Evolutionary conservation across 163 green algal genomes (phyloP), one percentile per base, ranked within the genome.

Genomic region (Chloromonas sp.): DNA sequence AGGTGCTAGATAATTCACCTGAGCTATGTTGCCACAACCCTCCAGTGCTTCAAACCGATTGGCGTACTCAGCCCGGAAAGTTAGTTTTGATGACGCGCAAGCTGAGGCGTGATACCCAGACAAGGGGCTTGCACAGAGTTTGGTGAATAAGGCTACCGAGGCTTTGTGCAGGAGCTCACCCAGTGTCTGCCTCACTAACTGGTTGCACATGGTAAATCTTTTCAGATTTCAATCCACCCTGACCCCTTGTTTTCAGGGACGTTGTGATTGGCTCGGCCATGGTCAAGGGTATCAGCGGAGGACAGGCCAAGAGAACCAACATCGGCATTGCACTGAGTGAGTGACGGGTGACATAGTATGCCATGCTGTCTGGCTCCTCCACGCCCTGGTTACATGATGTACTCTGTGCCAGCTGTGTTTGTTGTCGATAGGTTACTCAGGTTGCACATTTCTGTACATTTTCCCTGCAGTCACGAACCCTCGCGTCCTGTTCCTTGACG

Each of bases 301-400:
- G 91, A 13, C 91, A 95, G 85, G 88, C 92, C 71, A 94, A 94
- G 88, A 88, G 91, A n/a, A 91, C 89, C 58, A 94, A 94, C 90
- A 94, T 95, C 78, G 91, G 89, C 86, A 89, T 92, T 79, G 82
- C 86, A 0, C 87, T 87, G 3, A 83, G 36, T 36, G 36, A 36
- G 36, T 36, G 36, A 36, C 36, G 36, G 36, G 36, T 36, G 36
- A 36, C 36, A 36, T 36, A 36, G 36, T 36, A 36, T 36, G 36
- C 36, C 36, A 36, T 36, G 36, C 36, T 97, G 84, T 94, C 90
- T 58, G 90, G 89, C 58, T 93, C 94, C 0, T 76, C 83, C 36
- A 89, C 96, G 62, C 88, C 96, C 58, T 96, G 96, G 70, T 79
- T 96, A 58, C 90, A 86, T 87, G 87, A 86, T 82, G 76, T 60